Evolutionary conservation across 2,329 filamentous ascomycete genomes (phyloP), one percentile per base, ranked within the genome.

Genomic region (Fusarium lyarnte): DNA sequence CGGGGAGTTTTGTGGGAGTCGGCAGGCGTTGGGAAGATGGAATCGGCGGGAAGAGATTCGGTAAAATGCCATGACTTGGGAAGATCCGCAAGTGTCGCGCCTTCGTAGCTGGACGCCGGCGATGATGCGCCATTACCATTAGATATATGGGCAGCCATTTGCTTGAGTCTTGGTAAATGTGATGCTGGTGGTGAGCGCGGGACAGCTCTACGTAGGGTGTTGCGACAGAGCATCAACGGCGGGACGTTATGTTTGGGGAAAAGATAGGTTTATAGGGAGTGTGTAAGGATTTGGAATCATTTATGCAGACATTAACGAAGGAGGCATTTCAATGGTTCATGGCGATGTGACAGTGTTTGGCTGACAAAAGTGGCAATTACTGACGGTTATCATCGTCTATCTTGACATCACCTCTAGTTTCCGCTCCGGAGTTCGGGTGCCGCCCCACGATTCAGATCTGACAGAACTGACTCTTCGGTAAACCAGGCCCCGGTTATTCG

Each of bases 1-100:
- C 95, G 90, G 3, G 94, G 92, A 2, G 94, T 94, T 74, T 89
- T 88, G 81, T 98, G 94, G 1, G 95, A 98, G 66, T 88, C 87
- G 68, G 90, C 88, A 0, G 96, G 94, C 0, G 94, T 97, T 21
- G 94, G 91, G 79, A 93, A 97, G 33, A 88, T 83, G 16, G 91
- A 82, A 79, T 99, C 96, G 13, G 94, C 82, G 6, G 95, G 94
- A 8, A 98, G 85, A 12, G 85, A 85, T n/a, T 87, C 86, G 21
- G 89, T 90, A 77, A 91, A 90, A 60, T 81, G 86, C 90, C 90
- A 92, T 63, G 89, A 87, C 78, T 91, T 92, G 42, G 89, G 89
- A 21, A 92, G 84, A 55, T 89, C 85, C 73, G 84, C 83, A 53
- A 92, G 80, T 36, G 85, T 82, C 39, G 80, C 76, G 65, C 82